phyloP scores from a whole-genome alignment of 805 yeast genomes.

The Ogataea degrootiae region DNA sequence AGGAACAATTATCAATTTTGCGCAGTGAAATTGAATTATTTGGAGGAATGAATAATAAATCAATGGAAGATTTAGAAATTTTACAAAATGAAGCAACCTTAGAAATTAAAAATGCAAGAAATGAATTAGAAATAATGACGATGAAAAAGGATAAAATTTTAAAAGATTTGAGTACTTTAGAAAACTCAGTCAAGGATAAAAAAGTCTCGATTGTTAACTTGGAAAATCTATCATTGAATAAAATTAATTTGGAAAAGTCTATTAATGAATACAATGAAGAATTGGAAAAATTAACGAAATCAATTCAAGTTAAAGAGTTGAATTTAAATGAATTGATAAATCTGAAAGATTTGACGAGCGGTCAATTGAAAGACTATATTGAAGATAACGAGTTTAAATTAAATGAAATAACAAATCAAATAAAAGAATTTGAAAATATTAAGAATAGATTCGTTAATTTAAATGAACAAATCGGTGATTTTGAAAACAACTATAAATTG shows the following conservation, averaged over 20 bases:
- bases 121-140: constrained; percentile 24
- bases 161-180: constrained; percentile 41
- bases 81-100: constrained; percentile 34
- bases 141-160: constrained; percentile 43
- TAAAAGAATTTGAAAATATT: constrained; percentile 34
- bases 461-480: constrained; percentile 40
- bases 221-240: constrained; percentile 48
- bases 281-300: constrained; percentile 17
- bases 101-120: constrained; percentile 39
- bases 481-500: constrained; percentile 15
- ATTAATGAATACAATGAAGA: constrained; percentile 22
- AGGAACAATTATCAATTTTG: constrained; percentile 17
- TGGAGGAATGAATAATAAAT: constrained; percentile 16
- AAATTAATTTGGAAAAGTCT: constrained; percentile 34
- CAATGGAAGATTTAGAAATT: constrained; percentile 44
- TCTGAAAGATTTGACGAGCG: constrained; percentile 4
- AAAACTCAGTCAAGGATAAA: constrained; percentile 48
- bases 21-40: constrained; percentile 8
- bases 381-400: constrained; percentile 20
- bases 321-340: constrained; percentile 14
- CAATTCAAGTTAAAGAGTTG: constrained; percentile 1
- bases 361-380: constrained; percentile 9
- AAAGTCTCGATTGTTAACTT: constrained; percentile 46
- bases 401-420: constrained; percentile 6
- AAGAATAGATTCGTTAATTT: constrained; percentile 37